Base-by-base conservation (phyloP, 2,329 filamentous ascomycete genomes). In the Grosmannia penicillata region DNA sequence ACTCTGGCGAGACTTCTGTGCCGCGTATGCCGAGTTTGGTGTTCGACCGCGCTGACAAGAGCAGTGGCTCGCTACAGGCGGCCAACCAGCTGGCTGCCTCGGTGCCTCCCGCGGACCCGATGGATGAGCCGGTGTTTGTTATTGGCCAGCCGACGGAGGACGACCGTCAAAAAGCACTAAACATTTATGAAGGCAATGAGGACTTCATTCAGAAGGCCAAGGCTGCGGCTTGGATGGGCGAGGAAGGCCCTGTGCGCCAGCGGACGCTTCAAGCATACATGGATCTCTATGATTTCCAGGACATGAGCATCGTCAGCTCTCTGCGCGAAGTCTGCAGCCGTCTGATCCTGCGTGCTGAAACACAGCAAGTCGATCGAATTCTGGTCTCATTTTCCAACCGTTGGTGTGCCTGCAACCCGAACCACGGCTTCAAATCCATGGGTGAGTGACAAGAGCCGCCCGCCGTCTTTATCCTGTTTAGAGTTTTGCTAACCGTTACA, bases 321-420 rank as follows among this genome's bases (percentile, higher is more conserved):
- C 66, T 96, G 45, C 77, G 91, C 21, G 73, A 78, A 43, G 68
- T 98, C 21, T 98, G 91, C 56, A 73, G 73, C 38, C 79, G 83
- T 24, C 66, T 96, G 19, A 69, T 91, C 5, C 67, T 98, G 41
- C 82, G 83, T 48, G 91, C 83, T 29, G 91, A 98, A 60, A 93
- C 87, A 3, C 91, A 98, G 58, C 89, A 98, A 57, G 84, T 98
- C 17, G 91, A 98, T 55, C 81, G 91, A 25, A 89, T 98, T 42
- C 62, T 98, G 45, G 83, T 93, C 50, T 80, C 82, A 17, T 89
- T 96, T 50, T 84, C 91, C 4, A 77, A 75, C 46, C 70, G 89
- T 44, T 98, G 91, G 91, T 94, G 85, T 55, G 74, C 82, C 48
- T 95, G 87, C 65, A 98, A 98, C 54, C 75, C 82, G 1, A 80